A percentile compares a stretch with the other conserved stretches of the same genome.
phyloP scores from a whole-genome alignment of 2,329 filamentous ascomycete genomes.

The Fusarium sp. region DNA sequence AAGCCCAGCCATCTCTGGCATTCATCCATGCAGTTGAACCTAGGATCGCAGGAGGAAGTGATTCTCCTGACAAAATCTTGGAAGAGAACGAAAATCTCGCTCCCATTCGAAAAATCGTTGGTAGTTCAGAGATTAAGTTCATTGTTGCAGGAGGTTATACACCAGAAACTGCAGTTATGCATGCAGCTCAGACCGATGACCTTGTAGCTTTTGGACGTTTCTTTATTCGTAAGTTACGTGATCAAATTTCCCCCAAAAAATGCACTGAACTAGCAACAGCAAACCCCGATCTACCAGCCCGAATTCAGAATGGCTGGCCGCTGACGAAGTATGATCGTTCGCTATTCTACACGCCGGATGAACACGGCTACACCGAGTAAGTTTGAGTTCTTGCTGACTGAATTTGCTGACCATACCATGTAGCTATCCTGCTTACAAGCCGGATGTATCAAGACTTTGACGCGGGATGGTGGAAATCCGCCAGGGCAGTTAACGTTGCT shows the following conservation, averaged over 20 bases:
- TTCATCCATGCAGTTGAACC: conserved; percentile 72
- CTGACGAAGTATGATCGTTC: conserved; percentile 36
- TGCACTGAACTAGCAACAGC: conserved; percentile 25
- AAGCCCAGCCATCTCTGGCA: conserved; percentile 65
- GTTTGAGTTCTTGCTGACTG: not conserved
- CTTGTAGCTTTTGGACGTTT: conserved; percentile 49
- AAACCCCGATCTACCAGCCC: conserved; percentile 40
- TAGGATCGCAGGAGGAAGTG: conserved; percentile 57
- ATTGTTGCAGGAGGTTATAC: conserved; percentile 51
- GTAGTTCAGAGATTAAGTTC: conserved; percentile 39
- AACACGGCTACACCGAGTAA: conserved; percentile 39
- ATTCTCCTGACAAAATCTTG: conserved; percentile 41
- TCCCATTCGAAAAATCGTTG: conserved; percentile 48
- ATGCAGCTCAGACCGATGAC: conserved; percentile 48
- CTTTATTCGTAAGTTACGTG: conserved; percentile 41
- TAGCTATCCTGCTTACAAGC: conserved; percentile 33
- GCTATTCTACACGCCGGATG: conserved; percentile 33
- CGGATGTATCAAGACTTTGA: conserved; percentile 22
- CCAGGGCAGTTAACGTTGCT: not conserved
- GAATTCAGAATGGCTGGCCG: conserved; percentile 41
- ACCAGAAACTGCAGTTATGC: conserved; percentile 42
- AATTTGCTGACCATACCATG: not conserved
- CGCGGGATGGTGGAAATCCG: not conserved
- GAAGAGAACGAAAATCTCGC: conserved; percentile 50
- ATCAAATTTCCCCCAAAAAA: not conserved